Percentiles rank a stretch among this genome's conserved stretches.
Conservation (phyloP, 2,329 filamentous ascomycete genomes). For the Monosporascus sp. region DNA sequence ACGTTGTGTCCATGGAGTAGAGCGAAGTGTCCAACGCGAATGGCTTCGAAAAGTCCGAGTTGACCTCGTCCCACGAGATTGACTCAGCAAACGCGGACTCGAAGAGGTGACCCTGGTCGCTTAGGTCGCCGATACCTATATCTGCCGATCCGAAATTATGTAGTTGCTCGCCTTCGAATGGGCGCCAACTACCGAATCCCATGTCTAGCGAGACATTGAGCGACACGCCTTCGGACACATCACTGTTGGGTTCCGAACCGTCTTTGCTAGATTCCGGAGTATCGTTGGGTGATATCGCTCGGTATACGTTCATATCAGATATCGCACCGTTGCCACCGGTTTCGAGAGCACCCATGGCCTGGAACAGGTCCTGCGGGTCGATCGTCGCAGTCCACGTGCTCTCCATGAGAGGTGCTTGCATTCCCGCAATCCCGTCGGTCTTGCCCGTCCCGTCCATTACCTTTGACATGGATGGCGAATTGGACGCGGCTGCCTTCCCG, state of each 20-base stretch:
- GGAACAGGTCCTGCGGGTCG: conserved; percentile 47
- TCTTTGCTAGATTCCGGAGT: conserved; percentile 62
- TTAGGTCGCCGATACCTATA: conserved; percentile 18
- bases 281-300: conserved; percentile 54
- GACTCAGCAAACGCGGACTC: conserved; percentile 22
- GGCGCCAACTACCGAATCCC: conserved; percentile 42
- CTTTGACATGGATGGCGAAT: conserved; percentile 15
- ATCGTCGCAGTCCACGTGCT: conserved; percentile 40
- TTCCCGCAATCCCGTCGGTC: conserved; percentile 16
- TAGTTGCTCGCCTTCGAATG: conserved; percentile 41
- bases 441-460: conserved; percentile 20
- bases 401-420: conserved; percentile 4
- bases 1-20: conserved; percentile 34
- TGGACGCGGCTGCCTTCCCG: conserved; percentile 19
- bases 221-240: conserved; percentile 50
- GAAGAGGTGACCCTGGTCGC: conserved; percentile 19
- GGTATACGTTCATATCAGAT: conserved; percentile 48
- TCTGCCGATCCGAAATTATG: conserved; percentile 36
- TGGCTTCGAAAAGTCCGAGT: conserved; percentile 46
- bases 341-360: conserved; percentile 36
- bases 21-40: conserved; percentile 46
- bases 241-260: conserved; percentile 57
- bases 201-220: conserved; percentile 42
- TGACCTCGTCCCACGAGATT: conserved; percentile 44
- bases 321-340: conserved; percentile 41